These are phyloP conservation scores for Volvox reticuliferus DNA, from an alignment of 139 green algal genomes.

Conservation along the genomic window DNA sequence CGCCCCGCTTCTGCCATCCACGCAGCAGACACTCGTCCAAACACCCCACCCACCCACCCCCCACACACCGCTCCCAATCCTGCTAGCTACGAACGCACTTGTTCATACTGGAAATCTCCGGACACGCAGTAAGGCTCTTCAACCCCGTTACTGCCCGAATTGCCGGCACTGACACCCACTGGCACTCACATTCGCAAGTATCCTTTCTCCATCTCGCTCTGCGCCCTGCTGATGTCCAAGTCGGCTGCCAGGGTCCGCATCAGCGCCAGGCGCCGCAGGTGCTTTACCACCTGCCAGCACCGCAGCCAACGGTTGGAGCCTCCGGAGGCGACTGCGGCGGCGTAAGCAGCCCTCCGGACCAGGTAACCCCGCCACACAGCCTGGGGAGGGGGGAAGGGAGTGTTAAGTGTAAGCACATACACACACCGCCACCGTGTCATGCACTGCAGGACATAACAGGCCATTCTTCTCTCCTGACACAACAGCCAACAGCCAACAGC, in stretches of 20 bases:
- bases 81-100: neutral
- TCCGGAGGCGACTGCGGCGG: neutral
- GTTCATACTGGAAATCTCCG: too few species aligned
- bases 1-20: neutral
- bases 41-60: neutral
- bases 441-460: neutral
- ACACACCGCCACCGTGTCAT: neutral
- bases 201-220: constrained; percentile 25
- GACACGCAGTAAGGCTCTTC: neutral
- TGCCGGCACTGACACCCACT: too few species aligned
- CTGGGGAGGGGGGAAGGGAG: neutral
- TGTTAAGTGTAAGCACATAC: too few species aligned
- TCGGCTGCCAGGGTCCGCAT: constrained; percentile 42
- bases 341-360: neutral
- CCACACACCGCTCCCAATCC: neutral
- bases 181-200: constrained; percentile 19
- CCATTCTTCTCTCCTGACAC: neutral
- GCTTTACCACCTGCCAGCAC: neutral
- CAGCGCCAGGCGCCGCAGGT: constrained; percentile 26
- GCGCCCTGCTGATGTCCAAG: constrained; percentile 41
- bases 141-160: neutral
- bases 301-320: constrained; percentile 25
- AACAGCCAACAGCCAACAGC: neutral
- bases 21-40: neutral
- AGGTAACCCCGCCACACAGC: constrained; percentile 34